These are phyloP conservation scores for Antrodiella citrinella DNA, from an alignment of 768 basidiomycete species.

Conservation along the genomic window DNA sequence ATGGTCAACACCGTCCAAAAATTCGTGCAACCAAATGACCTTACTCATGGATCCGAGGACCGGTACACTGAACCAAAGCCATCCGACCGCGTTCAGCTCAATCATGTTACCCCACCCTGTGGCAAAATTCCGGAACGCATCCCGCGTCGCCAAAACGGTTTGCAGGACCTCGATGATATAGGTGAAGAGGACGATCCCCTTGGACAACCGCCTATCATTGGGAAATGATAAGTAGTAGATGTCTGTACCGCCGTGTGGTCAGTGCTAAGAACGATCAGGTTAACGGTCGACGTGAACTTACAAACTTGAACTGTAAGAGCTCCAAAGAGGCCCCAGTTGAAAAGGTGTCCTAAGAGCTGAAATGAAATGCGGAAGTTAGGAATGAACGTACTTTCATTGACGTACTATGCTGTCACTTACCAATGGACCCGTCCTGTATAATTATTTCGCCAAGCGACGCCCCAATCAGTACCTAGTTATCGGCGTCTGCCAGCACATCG, in stretches of 20 bases:
- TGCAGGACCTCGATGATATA: slow-evolving; percentile 8
- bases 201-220: slow-evolving; percentile 15
- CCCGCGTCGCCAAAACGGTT: slow-evolving; percentile 15
- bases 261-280: not conserved
- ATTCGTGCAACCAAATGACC: no score
- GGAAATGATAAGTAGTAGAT: slow-evolving; percentile 24
- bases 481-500: no score
- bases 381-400: no score
- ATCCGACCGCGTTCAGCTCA: slow-evolving; percentile 14
- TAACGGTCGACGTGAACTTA: not conserved
- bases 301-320: slow-evolving; percentile 16
- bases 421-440: not conserved
- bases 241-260: slow-evolving; percentile 10
- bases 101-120: slow-evolving; percentile 20
- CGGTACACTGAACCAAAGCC: slow-evolving; percentile 22
- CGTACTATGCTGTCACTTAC: not conserved
- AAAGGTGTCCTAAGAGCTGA: slow-evolving; percentile 13
- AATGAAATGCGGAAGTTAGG: not conserved
- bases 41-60: slow-evolving; percentile 7
- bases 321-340: slow-evolving; percentile 19
- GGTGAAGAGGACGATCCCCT: slow-evolving; percentile 14
- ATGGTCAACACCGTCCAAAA: not conserved
- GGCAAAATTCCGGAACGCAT: slow-evolving; percentile 21
- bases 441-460: no score
- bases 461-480: no score